phyloP scores from a whole-genome alignment of 805 yeast species.

The Saturnispora gosingensis region DNA sequence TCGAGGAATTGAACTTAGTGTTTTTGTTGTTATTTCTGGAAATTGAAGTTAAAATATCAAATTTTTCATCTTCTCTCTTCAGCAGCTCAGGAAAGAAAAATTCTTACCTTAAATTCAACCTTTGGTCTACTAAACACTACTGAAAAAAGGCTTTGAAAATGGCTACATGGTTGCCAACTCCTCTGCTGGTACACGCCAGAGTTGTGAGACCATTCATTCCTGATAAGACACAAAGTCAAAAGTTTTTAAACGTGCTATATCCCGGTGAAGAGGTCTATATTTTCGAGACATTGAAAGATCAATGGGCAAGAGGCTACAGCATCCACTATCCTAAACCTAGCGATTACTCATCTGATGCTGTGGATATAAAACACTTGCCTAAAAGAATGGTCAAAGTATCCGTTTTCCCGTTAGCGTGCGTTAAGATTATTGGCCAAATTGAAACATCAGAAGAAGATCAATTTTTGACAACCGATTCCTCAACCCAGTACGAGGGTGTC shows the following conservation, averaged over 20 bases:
- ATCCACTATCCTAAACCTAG: constrained; percentile 61
- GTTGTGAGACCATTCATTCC: neutral
- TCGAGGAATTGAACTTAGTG: neutral
- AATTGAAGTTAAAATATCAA: neutral
- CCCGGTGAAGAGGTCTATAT: constrained; percentile 12
- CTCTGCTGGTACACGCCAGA: neutral
- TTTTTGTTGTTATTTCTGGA: neutral
- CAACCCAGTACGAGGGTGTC: constrained; percentile 7
- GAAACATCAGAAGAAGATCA: constrained; percentile 7
- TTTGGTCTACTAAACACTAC: neutral
- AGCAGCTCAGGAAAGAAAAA: neutral
- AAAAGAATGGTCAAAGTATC: constrained; percentile 44
- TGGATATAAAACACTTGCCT: constrained; percentile 55
- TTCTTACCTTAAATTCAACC: neutral
- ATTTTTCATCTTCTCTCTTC: neutral
- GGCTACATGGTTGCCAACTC: constrained; percentile 3
- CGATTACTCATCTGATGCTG: constrained; percentile 53
- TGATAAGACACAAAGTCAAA: neutral
- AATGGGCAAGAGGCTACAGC: constrained; percentile 78
- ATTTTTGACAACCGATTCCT: neutral
- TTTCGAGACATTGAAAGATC: constrained; percentile 16
- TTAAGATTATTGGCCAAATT: constrained; percentile 35
- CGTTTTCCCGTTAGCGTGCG: constrained; percentile 52
- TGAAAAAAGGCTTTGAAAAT: neutral
- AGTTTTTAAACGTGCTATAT: constrained; percentile 8